These are phyloP conservation scores for Solanum corneliomulleri DNA, from an alignment of 257 asterid species.

Conservation along the genomic window DNA sequence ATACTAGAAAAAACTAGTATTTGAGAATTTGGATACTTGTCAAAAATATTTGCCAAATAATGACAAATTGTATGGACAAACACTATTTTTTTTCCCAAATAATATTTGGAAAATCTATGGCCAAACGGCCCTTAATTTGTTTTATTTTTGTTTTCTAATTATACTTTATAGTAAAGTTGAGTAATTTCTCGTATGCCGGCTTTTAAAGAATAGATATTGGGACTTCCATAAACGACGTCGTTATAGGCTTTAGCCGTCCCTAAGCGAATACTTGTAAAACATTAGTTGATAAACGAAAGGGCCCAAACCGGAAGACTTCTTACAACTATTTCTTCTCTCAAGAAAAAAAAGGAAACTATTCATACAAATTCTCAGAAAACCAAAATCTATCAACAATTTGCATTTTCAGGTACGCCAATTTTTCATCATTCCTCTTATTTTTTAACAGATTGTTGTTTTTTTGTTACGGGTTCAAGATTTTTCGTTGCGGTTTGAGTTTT, in stretches of 20 bases:
- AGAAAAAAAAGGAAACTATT: neutral
- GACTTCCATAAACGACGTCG: neutral
- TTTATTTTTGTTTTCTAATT: no score
- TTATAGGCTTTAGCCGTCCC: neutral
- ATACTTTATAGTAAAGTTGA: neutral
- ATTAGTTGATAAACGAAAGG: neutral
- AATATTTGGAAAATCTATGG: no score
- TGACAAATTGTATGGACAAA: no score
- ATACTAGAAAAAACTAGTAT: no score
- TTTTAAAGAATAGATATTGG: neutral
- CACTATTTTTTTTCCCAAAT: no score
- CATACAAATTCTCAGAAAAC: neutral
- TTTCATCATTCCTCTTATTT: neutral
- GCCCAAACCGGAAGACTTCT: neutral
- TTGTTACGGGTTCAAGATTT: neutral
- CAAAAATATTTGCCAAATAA: no score
- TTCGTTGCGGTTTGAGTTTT: neutral
- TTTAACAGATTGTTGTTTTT: neutral
- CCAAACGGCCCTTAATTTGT: no score
- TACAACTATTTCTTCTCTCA: neutral
- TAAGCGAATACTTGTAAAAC: neutral
- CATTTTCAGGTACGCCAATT: neutral
- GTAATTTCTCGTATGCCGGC: neutral
- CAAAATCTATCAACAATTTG: neutral
- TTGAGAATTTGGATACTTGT: no score